Conservation (phyloP, 768 basidiomycete species). For the Amanita molliuscula region DNA sequence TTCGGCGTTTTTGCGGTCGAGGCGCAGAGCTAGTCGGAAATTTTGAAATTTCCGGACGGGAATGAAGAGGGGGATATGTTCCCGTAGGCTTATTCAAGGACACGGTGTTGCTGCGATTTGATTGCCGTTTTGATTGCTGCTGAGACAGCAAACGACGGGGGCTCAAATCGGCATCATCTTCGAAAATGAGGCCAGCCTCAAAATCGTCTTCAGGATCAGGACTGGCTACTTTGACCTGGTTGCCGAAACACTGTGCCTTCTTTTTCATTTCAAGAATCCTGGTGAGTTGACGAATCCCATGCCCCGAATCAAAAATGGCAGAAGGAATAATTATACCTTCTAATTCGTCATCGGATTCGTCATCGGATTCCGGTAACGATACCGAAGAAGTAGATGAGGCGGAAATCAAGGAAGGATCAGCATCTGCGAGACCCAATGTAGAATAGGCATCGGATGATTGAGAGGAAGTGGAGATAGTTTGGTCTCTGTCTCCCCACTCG, state of each 20-base stretch:
- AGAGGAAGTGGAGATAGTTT: conserved; percentile 69
- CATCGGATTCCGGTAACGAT: conserved; percentile 62
- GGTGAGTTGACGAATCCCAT: conserved; percentile 40
- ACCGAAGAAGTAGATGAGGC: conserved; percentile 54
- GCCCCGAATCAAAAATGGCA: conserved; percentile 64
- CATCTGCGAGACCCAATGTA: conserved; percentile 63
- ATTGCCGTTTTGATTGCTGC: conserved; percentile 30
- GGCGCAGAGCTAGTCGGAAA: conserved; percentile 63
- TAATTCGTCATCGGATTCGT: conserved; percentile 62
- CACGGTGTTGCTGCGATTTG: conserved; percentile 48
- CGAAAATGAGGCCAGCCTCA: conserved; percentile 75
- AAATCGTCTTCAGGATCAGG: conserved; percentile 79
- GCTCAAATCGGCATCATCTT: conserved; percentile 75
- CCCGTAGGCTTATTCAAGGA: conserved; percentile 42
- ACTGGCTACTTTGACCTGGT: conserved; percentile 35
- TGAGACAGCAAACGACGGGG: conserved; percentile 58
- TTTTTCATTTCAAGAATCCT: conserved; percentile 46
- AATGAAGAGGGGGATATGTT: conserved; percentile 52
- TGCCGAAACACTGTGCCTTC: conserved; percentile 32
- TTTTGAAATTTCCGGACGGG: conserved; percentile 56
- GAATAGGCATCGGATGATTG: conserved; percentile 87
- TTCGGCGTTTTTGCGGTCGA: conserved; percentile 56
- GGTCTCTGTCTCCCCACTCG: conserved; percentile 80
- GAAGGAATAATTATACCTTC: conserved; percentile 76
- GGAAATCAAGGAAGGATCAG: conserved; percentile 63